Evolutionary conservation across 2,329 filamentous ascomycete species (phyloP), one percentile per base, ranked within the genome.

Genomic region (Penicillium sp.): DNA sequence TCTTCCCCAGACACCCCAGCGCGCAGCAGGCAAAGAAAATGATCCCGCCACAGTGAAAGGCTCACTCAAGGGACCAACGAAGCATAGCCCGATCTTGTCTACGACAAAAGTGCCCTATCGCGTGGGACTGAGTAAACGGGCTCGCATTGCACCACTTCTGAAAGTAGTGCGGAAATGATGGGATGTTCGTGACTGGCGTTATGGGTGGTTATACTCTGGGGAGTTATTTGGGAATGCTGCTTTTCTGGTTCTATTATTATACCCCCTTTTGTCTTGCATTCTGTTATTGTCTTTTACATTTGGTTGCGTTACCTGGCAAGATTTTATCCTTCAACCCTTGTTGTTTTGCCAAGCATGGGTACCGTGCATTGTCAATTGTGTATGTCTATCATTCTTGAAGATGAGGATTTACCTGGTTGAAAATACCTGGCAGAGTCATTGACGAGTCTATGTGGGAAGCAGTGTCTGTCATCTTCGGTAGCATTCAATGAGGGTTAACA

Each of bases 41-140:
- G 16, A 61, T 44, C 18, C 60, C 55, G 56, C 9, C 19, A 55
- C 55, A 53, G 31, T 4, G 11, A 24, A 41, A 41, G 35, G 33
- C 40, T 13, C 35, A 36, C 10, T 74, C 11, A 75, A 74, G 53
- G 73, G 72, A 3, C 72, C 75, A 11, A 61, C 67, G 14, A 78
- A 75, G 57, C 77, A 79, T 53, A 79, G 76, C 44, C 77, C 78
- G 1, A 77, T 77, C 24, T 69, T 71, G 33, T 70, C 68, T 44
- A 75, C 71, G 46, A 72, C 71, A 54, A 77, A 74, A 56, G 74
- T 78, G 4, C 72, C 75, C 2, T 78, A 76, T 50, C 75, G 81
- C 0, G 80, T 83, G 5, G 81, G 81, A 2, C 65, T 83, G 58
- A 83, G 81, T 66, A 80, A 78, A 53, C 73, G 71, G 56, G 78